A percentile compares a stretch with the other conserved stretches of the same genome.
These are phyloP conservation scores for Zygosaccharomyces sapae DNA, from an alignment of 1,139 yeast genomes.

Conservation along the genomic window DNA sequence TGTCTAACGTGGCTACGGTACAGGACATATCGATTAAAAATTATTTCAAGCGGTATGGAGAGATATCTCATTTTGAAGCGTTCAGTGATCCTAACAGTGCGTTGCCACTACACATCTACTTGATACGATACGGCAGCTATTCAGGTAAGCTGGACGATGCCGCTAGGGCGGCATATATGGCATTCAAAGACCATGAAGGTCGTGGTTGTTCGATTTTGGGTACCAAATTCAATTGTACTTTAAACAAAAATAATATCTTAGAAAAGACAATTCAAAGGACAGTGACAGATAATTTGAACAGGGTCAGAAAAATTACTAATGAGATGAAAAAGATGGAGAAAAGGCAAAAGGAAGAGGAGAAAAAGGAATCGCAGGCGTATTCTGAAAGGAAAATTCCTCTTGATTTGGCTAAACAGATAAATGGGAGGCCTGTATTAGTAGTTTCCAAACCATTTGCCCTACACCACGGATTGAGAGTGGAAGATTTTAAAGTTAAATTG, in stretches of 20 bases:
- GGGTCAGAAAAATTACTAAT: constrained; percentile 17
- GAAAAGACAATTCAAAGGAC: constrained; percentile 25
- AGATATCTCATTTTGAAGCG: constrained; percentile 51
- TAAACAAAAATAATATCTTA: constrained; percentile 24
- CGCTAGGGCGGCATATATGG: constrained; percentile 44
- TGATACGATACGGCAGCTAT: constrained; percentile 59
- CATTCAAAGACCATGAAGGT: constrained; percentile 37
- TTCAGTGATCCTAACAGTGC: constrained; percentile 73
- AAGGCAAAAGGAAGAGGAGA: constrained; percentile 7
- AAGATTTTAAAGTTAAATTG: constrained; percentile 31
- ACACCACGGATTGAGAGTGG: constrained; percentile 27
- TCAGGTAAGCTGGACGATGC: constrained; percentile 40
- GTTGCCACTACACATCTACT: constrained; percentile 72
- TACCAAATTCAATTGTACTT: constrained; percentile 24
- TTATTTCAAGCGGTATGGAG: constrained; percentile 63
- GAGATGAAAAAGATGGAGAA: constrained; percentile 16
- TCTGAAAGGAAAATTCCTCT: constrained; percentile 39
- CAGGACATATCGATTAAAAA: constrained; percentile 39
- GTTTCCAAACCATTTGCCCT: constrained; percentile 37
- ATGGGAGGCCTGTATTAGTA: constrained; percentile 52
- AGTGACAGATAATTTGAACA: constrained; percentile 26
- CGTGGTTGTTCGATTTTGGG: constrained; percentile 38
- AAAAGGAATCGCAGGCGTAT: constrained; percentile 8
- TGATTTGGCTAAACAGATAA: constrained; percentile 46
- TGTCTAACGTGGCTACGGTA: constrained; percentile 42